Evolutionary conservation across 176 grass and related monocot species (phyloP).

Genomic region (Phoenix roebelenii): DNA sequence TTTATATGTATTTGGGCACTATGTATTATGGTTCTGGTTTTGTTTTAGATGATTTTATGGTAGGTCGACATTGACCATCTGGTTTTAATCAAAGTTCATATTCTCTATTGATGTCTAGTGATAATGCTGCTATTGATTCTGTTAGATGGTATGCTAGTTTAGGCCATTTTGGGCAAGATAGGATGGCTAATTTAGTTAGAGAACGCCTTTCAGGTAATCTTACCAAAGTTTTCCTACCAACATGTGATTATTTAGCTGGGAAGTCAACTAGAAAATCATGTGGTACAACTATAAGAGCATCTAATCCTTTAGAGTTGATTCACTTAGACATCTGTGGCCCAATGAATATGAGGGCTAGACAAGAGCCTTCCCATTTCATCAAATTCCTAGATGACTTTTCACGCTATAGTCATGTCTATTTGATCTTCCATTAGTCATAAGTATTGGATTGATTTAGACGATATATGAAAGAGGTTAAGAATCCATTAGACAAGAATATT

Average conservation of each 20-base stretch:
- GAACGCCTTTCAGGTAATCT: background rate
- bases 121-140: no score
- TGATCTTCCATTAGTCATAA: background rate
- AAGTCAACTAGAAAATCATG: background rate
- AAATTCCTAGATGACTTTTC: background rate
- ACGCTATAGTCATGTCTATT: background rate
- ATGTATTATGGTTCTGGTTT: no score
- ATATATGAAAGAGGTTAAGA: background rate
- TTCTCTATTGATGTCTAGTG: no score
- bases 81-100: no score
- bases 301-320: no score
- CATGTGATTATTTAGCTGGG: background rate
- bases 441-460: background rate
- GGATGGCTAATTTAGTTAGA: background rate
- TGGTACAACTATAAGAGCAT: no score
- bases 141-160: background rate
- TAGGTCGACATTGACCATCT: no score
- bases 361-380: background rate
- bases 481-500: no score
- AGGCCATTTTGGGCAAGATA: background rate
- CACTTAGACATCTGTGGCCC: no score
- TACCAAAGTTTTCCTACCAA: background rate
- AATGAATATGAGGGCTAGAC: no score
- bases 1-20: no score
- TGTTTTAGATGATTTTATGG: no score